These are phyloP conservation scores for Albatrellus ellisii DNA, from an alignment of 768 basidiomycete species.

Conservation along the genomic window DNA sequence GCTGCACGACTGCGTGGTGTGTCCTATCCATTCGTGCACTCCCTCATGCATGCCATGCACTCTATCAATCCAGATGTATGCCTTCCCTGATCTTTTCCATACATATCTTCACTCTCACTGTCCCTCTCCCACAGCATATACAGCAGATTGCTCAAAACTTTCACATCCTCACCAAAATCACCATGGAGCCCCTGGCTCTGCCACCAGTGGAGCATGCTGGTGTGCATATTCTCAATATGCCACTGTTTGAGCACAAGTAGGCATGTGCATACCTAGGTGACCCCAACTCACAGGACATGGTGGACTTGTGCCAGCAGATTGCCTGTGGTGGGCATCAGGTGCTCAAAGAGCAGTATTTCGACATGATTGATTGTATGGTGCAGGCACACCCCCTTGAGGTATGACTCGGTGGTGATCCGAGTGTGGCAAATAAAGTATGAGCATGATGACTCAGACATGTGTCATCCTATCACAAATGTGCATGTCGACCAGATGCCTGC, in stretches of 20 bases:
- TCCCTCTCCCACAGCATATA: constrained; percentile 24
- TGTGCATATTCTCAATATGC: constrained; percentile 73
- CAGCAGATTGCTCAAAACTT: constrained; percentile 58
- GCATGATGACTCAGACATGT: no score
- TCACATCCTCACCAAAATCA: constrained; percentile 65
- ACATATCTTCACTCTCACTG: neutral
- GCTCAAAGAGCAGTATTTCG: constrained; percentile 83
- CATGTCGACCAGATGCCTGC: no score
- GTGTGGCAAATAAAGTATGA: constrained; percentile 76
- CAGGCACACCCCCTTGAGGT: constrained; percentile 77
- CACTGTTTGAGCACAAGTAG: constrained; percentile 70
- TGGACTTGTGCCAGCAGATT: constrained; percentile 55
- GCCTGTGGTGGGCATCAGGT: constrained; percentile 67
- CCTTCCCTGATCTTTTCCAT: neutral
- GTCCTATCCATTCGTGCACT: constrained; percentile 66
- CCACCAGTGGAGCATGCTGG: constrained; percentile 69
- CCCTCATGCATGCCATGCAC: constrained; percentile 53
- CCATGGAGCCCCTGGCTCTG: constrained; percentile 58
- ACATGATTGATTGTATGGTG: constrained; percentile 70
- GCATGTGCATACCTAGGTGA: constrained; percentile 65
- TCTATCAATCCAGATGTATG: constrained; percentile 47
- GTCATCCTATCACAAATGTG: no score
- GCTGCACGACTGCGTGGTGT: constrained; percentile 53
- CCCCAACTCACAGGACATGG: constrained; percentile 49
- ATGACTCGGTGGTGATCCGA: constrained; percentile 82